Evolutionary conservation across 495 filamentous ascomycete species (phyloP), one percentile per base, ranked within the genome.

Genomic region (Astrothelium subdiscretum): DNA sequence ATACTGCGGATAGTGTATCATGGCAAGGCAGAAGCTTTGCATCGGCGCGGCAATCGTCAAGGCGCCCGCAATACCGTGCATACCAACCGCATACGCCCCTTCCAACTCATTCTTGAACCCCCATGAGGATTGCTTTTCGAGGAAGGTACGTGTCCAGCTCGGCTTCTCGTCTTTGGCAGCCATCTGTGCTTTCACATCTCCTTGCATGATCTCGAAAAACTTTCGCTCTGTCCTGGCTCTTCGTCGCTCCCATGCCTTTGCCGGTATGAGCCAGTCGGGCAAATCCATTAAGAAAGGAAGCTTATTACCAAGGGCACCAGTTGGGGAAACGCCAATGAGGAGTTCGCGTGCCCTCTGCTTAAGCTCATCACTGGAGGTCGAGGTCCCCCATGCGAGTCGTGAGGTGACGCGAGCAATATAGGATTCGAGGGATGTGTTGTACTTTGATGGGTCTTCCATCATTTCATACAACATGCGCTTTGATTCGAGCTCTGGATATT

Each of bases 1-100:
- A 73, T 78, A 84, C 61, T 82, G 75, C 0, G 83, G 83, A 65
- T 81, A 81, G 63, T 80, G 80, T 61, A 77, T 72, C 81, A 86
- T 83, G n/a, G 83, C 82, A 11, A 85, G 68, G 13, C 84, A 69
- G 58, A 80, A 85, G 29, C 74, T 80, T 71, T 83, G 78, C 60
- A 84, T 80, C 1, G 81, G 67, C 20, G 78, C 79, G 0, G 79
- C 79, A 15, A 70, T 73, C n/a, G 78, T 72, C 31, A 82, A 62
- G 6, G 70, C 70, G 40, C 69, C 71, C 31, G 71, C 70, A 24
- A 74, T 73, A 4, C 71, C 72, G 57, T 71, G 69, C 72, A 74
- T 74, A 24, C 72, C 72, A n/a, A 74, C 72, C 18, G 67, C 65
- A 51, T 70, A 73, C 1, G 71, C 71, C 6, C 71, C 72, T 52